Conservation (phyloP, 2,329 filamentous ascomycete genomes). For the Phialophora expanda region DNA sequence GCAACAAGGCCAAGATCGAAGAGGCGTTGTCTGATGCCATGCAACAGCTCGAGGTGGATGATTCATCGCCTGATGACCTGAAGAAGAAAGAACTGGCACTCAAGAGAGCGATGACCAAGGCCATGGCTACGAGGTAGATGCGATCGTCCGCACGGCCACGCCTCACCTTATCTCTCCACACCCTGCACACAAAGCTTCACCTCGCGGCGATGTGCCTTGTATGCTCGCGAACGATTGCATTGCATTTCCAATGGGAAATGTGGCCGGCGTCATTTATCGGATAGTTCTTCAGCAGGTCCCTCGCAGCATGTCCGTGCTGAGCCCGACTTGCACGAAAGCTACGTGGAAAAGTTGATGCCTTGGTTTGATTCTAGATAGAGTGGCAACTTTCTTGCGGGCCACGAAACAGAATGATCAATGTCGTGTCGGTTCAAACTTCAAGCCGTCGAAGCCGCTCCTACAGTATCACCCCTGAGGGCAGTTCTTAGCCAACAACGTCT, state of each 20-base stretch:
- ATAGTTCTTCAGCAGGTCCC: constrained; percentile 17
- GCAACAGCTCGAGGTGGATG: constrained; percentile 94
- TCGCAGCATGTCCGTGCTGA: background rate
- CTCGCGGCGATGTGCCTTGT: constrained; percentile 16
- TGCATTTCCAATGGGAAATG: constrained; percentile 19
- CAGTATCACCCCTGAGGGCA: no score
- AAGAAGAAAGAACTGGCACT: constrained; percentile 99
- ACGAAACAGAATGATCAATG: constrained; percentile 10
- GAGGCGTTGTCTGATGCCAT: constrained; percentile 95
- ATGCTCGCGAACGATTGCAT: constrained; percentile 24
- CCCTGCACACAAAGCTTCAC: background rate
- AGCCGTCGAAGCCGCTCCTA: no score
- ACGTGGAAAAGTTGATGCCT: constrained; percentile 17
- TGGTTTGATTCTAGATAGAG: constrained; percentile 28
- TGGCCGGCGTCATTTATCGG: constrained; percentile 29
- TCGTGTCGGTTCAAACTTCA: background rate
- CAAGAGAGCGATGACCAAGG: constrained; percentile 98
- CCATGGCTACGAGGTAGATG: constrained; percentile 85
- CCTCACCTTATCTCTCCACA: background rate
- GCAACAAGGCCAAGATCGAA: constrained; percentile 99
- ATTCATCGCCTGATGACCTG: constrained; percentile 87
- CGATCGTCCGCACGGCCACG: constrained; percentile 1
- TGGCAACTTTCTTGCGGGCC: constrained; percentile 9
- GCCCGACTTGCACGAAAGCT: background rate
- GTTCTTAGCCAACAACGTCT: no score